Evolutionary conservation across 352 stramenopile genomes (phyloP).

Genomic region (Pythium scleroteichum): DNA sequence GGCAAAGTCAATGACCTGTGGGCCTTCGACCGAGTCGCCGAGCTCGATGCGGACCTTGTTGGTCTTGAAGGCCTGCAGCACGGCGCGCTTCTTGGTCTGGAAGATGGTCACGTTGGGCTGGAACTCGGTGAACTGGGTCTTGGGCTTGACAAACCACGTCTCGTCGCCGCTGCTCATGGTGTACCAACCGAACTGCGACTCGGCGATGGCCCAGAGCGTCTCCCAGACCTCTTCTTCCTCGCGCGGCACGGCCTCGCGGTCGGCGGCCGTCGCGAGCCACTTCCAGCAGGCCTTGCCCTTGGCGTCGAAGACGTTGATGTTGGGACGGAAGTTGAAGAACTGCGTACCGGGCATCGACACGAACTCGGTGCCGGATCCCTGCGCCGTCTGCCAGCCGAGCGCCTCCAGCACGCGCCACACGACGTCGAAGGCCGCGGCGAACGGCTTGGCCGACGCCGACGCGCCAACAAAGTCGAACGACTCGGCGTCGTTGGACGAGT

Average conservation of each 20-base stretch:
- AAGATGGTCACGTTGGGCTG: slow-evolving; percentile 81
- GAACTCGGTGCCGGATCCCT: slow-evolving; percentile 59
- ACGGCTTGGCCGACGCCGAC: slow-evolving; percentile 37
- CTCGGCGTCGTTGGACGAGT: not conserved
- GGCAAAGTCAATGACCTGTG: slow-evolving; percentile 59
- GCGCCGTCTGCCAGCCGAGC: slow-evolving; percentile 65
- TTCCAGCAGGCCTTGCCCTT: slow-evolving; percentile 83
- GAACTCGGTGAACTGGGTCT: slow-evolving; percentile 71
- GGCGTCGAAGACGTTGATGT: slow-evolving; percentile 82
- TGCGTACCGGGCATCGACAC: slow-evolving; percentile 74
- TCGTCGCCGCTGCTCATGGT: slow-evolving; percentile 70
- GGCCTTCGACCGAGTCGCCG: slow-evolving; percentile 67
- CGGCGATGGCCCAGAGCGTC: slow-evolving; percentile 58
- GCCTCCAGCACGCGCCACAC: slow-evolving; percentile 52
- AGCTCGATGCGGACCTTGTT: slow-evolving; percentile 58
- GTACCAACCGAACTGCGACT: slow-evolving; percentile 69
- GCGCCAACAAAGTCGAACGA: slow-evolving; percentile 20
- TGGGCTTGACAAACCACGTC: slow-evolving; percentile 75
- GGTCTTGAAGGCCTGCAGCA: slow-evolving; percentile 59
- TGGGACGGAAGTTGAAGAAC: slow-evolving; percentile 84
- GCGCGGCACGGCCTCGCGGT: slow-evolving; percentile 23
- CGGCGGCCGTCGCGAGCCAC: slow-evolving; percentile 47
- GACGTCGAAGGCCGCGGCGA: slow-evolving; percentile 43
- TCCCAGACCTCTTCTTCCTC: slow-evolving; percentile 50
- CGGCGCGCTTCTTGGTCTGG: slow-evolving; percentile 72